Percentiles rank a stretch among this genome's conserved stretches.
phyloP scores from a whole-genome alignment of 176 grass and related monocot species.

The Musa beccarii region DNA sequence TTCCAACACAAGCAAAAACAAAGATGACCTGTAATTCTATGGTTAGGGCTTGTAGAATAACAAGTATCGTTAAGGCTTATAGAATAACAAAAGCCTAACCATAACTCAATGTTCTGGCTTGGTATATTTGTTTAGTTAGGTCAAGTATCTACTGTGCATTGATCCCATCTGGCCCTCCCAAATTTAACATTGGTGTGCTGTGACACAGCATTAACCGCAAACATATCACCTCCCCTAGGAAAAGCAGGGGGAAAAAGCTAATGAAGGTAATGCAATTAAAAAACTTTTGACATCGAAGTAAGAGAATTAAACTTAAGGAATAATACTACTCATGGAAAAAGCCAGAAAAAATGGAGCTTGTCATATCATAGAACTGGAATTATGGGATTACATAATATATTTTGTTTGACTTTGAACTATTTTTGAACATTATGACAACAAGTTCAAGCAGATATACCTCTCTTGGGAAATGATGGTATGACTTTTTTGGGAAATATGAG shows the following conservation, averaged over 20 bases:
- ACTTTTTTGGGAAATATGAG: constrained; percentile 63
- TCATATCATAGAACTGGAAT: not conserved
- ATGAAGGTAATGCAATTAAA: not conserved
- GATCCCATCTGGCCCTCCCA: no score
- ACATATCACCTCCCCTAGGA: not conserved
- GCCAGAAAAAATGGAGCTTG: not conserved
- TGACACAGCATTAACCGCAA: not conserved
- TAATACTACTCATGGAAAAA: not conserved
- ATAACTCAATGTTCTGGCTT: no score
- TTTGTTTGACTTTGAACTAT: not conserved
- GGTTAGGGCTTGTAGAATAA: no score
- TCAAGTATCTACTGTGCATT: no score
- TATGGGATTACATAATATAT: not conserved
- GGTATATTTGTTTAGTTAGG: no score
- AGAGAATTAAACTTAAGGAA: not conserved
- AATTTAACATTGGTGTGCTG: not conserved
- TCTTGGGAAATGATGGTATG: constrained; percentile 88
- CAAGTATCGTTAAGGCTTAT: no score
- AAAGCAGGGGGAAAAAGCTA: not conserved
- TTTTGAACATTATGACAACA: not conserved
- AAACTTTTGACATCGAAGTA: not conserved
- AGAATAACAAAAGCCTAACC: no score
- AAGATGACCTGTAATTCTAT: no score
- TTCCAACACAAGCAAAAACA: no score
- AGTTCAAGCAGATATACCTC: constrained; percentile 41